Base-by-base conservation (phyloP, 352 stramenopile species). In the Pythium rishiriense region DNA sequence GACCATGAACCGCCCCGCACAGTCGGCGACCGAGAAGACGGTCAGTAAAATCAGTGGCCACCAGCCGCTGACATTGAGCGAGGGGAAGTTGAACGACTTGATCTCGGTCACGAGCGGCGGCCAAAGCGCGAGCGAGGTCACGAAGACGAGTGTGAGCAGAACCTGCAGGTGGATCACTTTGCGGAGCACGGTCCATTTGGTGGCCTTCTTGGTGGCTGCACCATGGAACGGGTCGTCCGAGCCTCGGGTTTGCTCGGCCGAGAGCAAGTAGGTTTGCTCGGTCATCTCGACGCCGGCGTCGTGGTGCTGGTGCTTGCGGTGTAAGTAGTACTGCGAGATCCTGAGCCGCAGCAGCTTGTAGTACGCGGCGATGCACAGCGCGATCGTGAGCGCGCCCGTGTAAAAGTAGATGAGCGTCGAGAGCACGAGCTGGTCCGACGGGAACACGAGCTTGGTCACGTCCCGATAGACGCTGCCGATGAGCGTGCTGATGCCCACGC, bases 391-490 rank as follows among this genome's bases (percentile, higher is more conserved):
- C 8, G 83, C 87, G 35, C 87, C 87, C 0, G 77, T 85, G 63
- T 93, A 93, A 65, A 93, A 93, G 75, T 93, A 95, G 43, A 93
- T 85, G 37, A 91, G 73, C 37, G 82, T 90, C 43, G 81, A 93
- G 4, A 70, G 53, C 37, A 95, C 66, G 48, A 93, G 53, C 39
- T 85, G 43, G 28, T 91, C 62, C 0, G 64, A 51, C 0, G 84
- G 81, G 66, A 93, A 95, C 33, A 89, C 68, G 45, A 91, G 63
- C 69, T 95, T 95, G 68, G 86, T 95, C 9, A 93, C 17, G 57
- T 92, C 84, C 25, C 86, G 78, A 66, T 93, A 95, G 49, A 95
- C 55, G 62, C 83, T 93, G 25, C 84, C 84, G 37, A 93, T 91
- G 41, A 95, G 72, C 47, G 86, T 89, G 62, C 81, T 93, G 19